Evolutionary conservation across 2,329 filamentous ascomycete genomes (phyloP).

Genomic region (Karstenula rhodostoma): DNA sequence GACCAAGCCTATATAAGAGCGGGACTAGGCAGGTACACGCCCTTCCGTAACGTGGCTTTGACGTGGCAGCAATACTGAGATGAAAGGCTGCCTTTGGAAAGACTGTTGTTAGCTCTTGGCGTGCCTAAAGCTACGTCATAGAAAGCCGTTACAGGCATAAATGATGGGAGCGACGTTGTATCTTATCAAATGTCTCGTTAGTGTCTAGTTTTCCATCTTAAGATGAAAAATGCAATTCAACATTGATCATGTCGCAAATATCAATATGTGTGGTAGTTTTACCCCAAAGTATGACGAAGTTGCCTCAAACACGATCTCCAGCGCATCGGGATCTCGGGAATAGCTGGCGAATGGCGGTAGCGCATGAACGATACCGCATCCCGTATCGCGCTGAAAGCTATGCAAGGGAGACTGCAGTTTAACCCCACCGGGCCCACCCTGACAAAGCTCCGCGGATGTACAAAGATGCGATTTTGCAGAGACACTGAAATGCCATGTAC

Average conservation of each 20-base stretch:
- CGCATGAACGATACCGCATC: constrained; percentile 1
- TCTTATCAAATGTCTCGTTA: neutral
- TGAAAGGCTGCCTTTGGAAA: neutral
- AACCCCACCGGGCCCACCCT: neutral
- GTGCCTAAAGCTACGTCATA: neutral
- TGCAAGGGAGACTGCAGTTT: neutral
- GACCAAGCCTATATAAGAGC: neutral
- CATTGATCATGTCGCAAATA: no score
- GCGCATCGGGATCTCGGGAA: neutral
- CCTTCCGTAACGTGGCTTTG: neutral
- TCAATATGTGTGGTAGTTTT: no score
- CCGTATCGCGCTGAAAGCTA: neutral
- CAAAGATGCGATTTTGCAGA: constrained; percentile 5
- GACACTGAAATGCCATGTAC: neutral
- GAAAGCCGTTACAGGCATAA: neutral
- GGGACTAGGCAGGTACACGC: neutral
- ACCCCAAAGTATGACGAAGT: no score
- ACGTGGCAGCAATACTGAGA: neutral
- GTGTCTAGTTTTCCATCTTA: no score
- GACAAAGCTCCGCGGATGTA: neutral
- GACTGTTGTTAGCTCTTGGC: neutral
- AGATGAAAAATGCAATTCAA: no score
- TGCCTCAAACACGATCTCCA: neutral
- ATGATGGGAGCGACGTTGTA: neutral
- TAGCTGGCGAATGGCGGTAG: neutral